Percentiles rank a stretch among this genome's conserved stretches.
Evolutionary conservation across 2,329 filamentous ascomycete species (phyloP).

Genomic region (Balansia obtecta): DNA sequence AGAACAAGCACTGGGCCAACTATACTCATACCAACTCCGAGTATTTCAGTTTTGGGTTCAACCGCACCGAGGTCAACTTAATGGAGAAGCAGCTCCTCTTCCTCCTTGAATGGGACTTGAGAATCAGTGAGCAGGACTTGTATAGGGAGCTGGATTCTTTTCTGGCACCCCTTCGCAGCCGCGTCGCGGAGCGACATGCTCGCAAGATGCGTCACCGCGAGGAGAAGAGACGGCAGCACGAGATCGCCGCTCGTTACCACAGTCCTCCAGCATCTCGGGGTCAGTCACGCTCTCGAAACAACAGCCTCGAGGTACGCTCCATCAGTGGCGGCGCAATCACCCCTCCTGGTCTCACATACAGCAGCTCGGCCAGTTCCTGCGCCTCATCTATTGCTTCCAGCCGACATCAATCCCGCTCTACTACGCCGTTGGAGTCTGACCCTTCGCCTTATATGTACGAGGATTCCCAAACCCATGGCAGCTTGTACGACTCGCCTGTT

Average conservation of each 20-base stretch:
- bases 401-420: slow-evolving; percentile 35
- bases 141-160: slow-evolving; percentile 81
- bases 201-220: slow-evolving; percentile 38
- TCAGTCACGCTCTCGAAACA: slow-evolving; percentile 28
- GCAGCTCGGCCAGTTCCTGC: slow-evolving; percentile 37
- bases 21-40: slow-evolving; percentile 70
- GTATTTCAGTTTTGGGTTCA: slow-evolving; percentile 69
- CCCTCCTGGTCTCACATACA: slow-evolving; percentile 37
- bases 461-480: slow-evolving; percentile 18
- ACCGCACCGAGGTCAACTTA: slow-evolving; percentile 88
- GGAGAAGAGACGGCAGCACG: slow-evolving; percentile 29
- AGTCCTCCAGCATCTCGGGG: slow-evolving; percentile 35
- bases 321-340: slow-evolving; percentile 25
- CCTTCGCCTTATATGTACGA: slow-evolving; percentile 30
- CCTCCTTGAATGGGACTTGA: slow-evolving; percentile 87
- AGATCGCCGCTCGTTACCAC: slow-evolving; percentile 26
- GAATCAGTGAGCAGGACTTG: slow-evolving; percentile 74
- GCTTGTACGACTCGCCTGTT: slow-evolving; percentile 37
- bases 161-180: slow-evolving; percentile 67
- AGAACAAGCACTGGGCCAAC: slow-evolving; percentile 99
- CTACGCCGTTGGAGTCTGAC: slow-evolving; percentile 37
- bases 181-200: slow-evolving; percentile 37
- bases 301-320: slow-evolving; percentile 28
- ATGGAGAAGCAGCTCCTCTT: slow-evolving; percentile 99
- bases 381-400: slow-evolving; percentile 35